Evolutionary conservation across 768 basidiomycete genomes (phyloP).

Genomic region (Solioccasus polychromus): DNA sequence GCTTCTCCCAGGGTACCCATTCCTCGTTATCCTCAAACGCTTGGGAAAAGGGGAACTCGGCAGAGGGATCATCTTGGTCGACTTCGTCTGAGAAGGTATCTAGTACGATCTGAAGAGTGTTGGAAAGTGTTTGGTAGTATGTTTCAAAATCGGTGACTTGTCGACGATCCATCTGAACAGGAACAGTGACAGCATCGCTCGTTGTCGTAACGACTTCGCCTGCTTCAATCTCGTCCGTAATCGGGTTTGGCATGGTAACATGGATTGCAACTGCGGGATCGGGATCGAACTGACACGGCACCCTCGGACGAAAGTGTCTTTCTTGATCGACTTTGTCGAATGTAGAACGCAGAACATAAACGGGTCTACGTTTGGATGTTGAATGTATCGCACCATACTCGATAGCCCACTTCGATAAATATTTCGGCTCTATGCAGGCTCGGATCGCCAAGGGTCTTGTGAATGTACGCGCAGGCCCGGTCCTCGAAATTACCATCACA

Average conservation of each 20-base stretch:
- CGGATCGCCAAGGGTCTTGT: background rate
- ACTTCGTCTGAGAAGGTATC: background rate
- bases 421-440: background rate
- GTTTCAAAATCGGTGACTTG: constrained; percentile 11
- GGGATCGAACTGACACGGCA: too few relatives aligned
- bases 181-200: constrained; percentile 4
- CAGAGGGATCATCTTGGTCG: constrained; percentile 9
- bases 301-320: too few relatives aligned
- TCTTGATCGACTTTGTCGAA: rapidly evolving
- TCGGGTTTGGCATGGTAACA: constrained; percentile 8
- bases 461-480: constrained; percentile 1
- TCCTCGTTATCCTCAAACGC: constrained; percentile 17
- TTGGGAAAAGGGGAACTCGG: constrained; percentile 1
- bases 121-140: constrained; percentile 11
- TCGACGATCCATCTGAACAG: constrained; percentile 1
- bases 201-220: constrained; percentile 4
- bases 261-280: too few relatives aligned
- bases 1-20: constrained; percentile 22
- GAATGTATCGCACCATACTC: background rate
- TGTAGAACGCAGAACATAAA: background rate
- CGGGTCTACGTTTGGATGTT: too few relatives aligned
- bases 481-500: background rate
- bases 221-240: constrained; percentile 4
- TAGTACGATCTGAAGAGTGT: constrained; percentile 2
- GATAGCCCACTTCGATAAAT: background rate